These are phyloP conservation scores for Xylaria sp. DNA, from an alignment of 2,329 filamentous ascomycete genomes.

Conservation along the genomic window DNA sequence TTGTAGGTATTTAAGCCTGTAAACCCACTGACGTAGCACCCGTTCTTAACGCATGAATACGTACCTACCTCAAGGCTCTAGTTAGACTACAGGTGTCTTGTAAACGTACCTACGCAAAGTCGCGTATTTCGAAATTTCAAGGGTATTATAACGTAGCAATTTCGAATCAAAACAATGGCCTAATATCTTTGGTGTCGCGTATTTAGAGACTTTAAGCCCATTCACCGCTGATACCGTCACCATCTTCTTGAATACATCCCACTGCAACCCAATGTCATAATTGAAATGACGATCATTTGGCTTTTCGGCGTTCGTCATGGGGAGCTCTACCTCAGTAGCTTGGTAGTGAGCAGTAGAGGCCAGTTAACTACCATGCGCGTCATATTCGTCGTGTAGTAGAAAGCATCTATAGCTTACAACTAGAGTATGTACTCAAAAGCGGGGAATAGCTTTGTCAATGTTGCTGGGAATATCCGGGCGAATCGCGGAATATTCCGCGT, in stretches of 20 bases:
- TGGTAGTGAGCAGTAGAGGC: not conserved
- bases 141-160: not conserved
- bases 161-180: not conserved
- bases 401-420: not conserved
- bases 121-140: not conserved
- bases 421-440: not conserved
- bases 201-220: not conserved
- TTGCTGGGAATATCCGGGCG: conserved; percentile 5
- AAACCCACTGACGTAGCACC: no score
- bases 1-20: not conserved
- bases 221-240: not conserved
- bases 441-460: conserved; percentile 8
- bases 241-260: not conserved
- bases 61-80: no score
- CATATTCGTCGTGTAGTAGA: conserved; percentile 9
- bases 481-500: not conserved
- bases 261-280: not conserved
- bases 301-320: not conserved
- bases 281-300: conserved; percentile 11
- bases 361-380: not conserved
- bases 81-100: no score
- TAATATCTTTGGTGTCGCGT: not conserved
- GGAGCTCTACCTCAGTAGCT: not conserved
- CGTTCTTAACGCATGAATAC: no score
- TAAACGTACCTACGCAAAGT: no score